These are phyloP conservation scores for Fusarium sp. DNA, from an alignment of 2,329 filamentous ascomycete genomes.

Conservation along the genomic window DNA sequence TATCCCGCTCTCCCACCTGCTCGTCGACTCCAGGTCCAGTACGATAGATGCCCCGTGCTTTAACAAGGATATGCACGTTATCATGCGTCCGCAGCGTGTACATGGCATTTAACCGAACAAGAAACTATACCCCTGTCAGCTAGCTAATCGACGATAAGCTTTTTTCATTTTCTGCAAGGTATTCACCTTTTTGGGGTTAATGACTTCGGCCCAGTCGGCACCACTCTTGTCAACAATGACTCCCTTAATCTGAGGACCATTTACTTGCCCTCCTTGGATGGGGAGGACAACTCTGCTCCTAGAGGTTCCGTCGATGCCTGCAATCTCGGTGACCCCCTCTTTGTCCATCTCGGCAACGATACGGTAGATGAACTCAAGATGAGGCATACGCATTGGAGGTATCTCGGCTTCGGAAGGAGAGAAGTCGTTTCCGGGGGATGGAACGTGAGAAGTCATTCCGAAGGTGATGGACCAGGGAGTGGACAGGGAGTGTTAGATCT, in stretches of 20 bases:
- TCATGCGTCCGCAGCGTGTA: conserved; percentile 32
- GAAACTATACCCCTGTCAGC: not conserved
- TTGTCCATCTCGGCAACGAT: conserved; percentile 36
- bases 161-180: not conserved
- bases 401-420: not conserved
- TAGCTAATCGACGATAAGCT: not conserved
- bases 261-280: conserved; percentile 24
- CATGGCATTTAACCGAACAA: conserved; percentile 22
- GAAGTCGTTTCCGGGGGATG: conserved; percentile 30
- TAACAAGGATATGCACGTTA: conserved; percentile 24
- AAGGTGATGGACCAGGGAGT: not conserved
- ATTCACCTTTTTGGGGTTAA: conserved; percentile 25
- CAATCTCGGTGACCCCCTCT: conserved; percentile 19
- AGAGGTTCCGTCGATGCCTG: conserved; percentile 11
- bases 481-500: not conserved
- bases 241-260: conserved; percentile 23
- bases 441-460: conserved; percentile 13
- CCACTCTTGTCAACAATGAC: conserved; percentile 29
- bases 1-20: conserved; percentile 3
- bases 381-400: conserved; percentile 30
- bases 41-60: conserved; percentile 31
- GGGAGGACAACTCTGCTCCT: conserved; percentile 25
- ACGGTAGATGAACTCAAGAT: conserved; percentile 34
- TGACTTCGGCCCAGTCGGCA: conserved; percentile 32
- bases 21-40: conserved; percentile 18